These are phyloP conservation scores for Bolboschoenus planiculmis DNA, from an alignment of 176 grass and related monocot species.

Conservation along the genomic window DNA sequence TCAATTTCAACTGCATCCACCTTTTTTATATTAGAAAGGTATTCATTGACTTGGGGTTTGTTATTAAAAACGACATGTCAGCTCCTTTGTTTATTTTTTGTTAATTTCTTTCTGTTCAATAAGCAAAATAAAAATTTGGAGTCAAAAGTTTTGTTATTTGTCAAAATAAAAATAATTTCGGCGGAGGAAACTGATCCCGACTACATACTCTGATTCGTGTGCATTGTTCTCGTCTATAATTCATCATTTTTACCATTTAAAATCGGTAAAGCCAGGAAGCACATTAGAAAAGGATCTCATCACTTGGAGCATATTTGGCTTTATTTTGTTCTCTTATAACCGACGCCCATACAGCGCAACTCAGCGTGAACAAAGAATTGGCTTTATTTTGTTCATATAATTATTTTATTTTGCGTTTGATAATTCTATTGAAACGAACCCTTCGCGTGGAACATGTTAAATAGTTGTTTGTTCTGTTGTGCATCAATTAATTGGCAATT, in stretches of 20 bases:
- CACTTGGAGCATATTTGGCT: not conserved
- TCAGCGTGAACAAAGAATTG: not conserved
- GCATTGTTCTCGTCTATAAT: not conserved
- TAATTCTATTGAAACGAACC: too few species aligned
- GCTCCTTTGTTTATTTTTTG: not conserved
- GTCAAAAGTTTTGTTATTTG: slow-evolving; percentile 11
- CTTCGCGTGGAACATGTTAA: too few species aligned
- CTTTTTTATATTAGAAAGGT: not conserved
- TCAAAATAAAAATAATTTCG: not conserved
- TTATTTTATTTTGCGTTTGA: too few species aligned
- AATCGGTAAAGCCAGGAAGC: not conserved
- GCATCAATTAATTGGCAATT: too few species aligned
- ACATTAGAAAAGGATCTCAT: too few species aligned
- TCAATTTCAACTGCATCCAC: not conserved
- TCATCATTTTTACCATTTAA: not conserved
- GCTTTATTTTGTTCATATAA: too few species aligned
- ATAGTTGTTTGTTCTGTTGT: too few species aligned
- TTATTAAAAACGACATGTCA: not conserved
- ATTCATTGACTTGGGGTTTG: not conserved
- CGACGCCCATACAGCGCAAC: not conserved
- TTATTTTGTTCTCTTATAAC: not conserved
- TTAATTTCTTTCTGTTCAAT: not conserved
- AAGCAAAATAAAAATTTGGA: not conserved
- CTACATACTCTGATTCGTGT: not conserved
- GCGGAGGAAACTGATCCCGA: not conserved